A percentile compares a stretch with the other conserved stretches of the same genome.
Conservation (phyloP, 306 rosid species). For the Trifolium subterraneum region DNA sequence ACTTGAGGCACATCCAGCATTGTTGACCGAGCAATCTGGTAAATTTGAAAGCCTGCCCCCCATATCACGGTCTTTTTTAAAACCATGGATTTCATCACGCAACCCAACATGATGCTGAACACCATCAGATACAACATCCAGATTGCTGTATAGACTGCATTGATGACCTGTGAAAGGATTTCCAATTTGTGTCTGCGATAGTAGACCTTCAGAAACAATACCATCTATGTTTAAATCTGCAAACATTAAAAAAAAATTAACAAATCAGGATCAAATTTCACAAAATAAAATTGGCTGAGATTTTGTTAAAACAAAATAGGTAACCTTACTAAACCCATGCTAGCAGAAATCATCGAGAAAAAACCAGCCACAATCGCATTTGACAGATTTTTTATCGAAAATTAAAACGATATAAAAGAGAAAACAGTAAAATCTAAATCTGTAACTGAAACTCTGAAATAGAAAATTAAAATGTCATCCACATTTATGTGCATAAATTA, state of each 20-base stretch:
- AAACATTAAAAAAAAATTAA: background rate
- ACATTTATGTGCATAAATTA: background rate
- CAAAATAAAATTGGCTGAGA: conserved; percentile 22
- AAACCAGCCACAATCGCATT: background rate
- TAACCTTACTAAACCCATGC: conserved; percentile 4
- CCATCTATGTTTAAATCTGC: conserved; percentile 64
- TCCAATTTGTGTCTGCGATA: conserved; percentile 43
- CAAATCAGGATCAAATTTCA: conserved; percentile 15
- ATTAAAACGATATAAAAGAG: background rate
- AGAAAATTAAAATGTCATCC: conserved; percentile 5
- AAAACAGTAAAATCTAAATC: background rate
- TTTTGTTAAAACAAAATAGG: background rate
- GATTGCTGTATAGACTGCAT: conserved; percentile 46
- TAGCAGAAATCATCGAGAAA: background rate
- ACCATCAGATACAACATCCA: conserved; percentile 44
- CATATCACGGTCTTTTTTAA: conserved; percentile 31
- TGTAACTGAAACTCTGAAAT: too few species aligned
- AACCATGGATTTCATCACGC: conserved; percentile 39
- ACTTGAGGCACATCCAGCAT: conserved; percentile 51
- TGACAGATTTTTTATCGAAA: conserved; percentile 10
- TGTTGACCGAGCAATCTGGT: conserved; percentile 49
- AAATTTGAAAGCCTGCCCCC: conserved; percentile 45
- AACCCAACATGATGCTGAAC: conserved; percentile 46
- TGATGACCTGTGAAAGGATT: conserved; percentile 50
- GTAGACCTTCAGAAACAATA: conserved; percentile 50